Base-by-base conservation (phyloP, 2,329 filamentous ascomycete genomes). In the Colletotrichum camelliae region DNA sequence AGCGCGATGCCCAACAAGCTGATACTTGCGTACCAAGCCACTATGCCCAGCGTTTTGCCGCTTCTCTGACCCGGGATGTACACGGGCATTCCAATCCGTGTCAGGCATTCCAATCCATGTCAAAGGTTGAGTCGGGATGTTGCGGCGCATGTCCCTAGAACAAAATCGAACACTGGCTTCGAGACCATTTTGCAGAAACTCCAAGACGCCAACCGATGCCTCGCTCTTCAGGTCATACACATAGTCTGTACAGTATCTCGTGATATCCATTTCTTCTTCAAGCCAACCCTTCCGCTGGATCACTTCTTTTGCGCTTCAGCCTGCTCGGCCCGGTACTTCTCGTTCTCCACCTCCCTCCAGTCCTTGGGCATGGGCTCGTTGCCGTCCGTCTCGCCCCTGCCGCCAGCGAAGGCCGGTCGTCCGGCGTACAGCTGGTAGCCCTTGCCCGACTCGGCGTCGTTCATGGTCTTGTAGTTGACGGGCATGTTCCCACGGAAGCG, bases 401-500 rank as follows among this genome's bases (percentile, higher is more conserved):
- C 85, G 74, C 91, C 90, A 13, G 87, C 87, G 83, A 94, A 95
- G 10, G 94, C 94, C 61, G 92, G 89, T 81, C 92, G 92, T 37
- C 95, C 95, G 18, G 93, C 95, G 84, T 98, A 98, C 79, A 98
- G 85, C 87, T 97, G 93, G 82, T 93, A 91, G 5, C 91, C 90
- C 70, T 88, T 86, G 77, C 88, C 88, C 13, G 87, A 87, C 79
- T 95, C 93, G 72, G 91, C 84, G 79, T 93, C 89, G 82, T 92
- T 89, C 80, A 92, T 86, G 75, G 88, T 86, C 81, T 87, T 89
- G 79, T 94, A 91, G 29, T 92, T 89, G 78, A 98, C 93, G 70
- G 97, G 96, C 84, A 95, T 92, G 87, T 98, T 98, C 74, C 97
- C 97, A 72, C 97, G 92, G 86, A 99, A 98, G 39, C 97, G 94